A percentile compares a stretch with the other conserved stretches of the same genome.
These are phyloP conservation scores for Cenchrus fungigraminus DNA, from an alignment of 176 grass and related monocot species.

Conservation along the genomic window DNA sequence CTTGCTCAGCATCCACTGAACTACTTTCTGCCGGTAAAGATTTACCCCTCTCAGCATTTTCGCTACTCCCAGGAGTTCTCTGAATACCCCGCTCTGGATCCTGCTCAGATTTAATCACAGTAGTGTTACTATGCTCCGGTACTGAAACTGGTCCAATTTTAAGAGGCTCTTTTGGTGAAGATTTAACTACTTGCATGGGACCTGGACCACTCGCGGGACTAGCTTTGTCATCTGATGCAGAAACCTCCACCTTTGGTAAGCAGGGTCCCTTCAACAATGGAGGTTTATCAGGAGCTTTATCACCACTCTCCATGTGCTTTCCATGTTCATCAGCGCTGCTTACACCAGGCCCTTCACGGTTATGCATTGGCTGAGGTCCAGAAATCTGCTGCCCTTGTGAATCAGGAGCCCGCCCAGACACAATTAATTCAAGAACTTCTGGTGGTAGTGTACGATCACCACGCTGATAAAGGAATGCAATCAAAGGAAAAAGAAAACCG, in stretches of 20 bases:
- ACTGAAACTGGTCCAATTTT: slow-evolving; percentile 56
- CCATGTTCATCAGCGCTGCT: slow-evolving; percentile 51
- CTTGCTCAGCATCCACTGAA: slow-evolving; percentile 59
- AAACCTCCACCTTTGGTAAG: slow-evolving; percentile 74
- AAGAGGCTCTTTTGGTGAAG: slow-evolving; percentile 67
- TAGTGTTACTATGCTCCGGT: slow-evolving; percentile 49
- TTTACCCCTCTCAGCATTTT: slow-evolving; percentile 79
- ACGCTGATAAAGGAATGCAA: slow-evolving; percentile 44
- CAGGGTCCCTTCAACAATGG: slow-evolving; percentile 42
- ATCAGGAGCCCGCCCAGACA: slow-evolving; percentile 48
- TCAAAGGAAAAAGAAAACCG: slow-evolving; percentile 31
- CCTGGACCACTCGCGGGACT: slow-evolving; percentile 40
- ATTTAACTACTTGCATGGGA: slow-evolving; percentile 48
- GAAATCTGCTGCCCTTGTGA: slow-evolving; percentile 54
- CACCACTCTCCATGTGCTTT: slow-evolving; percentile 54
- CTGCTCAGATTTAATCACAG: slow-evolving; percentile 86
- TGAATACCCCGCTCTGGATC: slow-evolving; percentile 70
- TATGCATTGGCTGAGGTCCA: slow-evolving; percentile 38
- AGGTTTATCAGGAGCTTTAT: slow-evolving; percentile 55
- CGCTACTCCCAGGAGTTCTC: slow-evolving; percentile 61
- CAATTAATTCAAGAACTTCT: slow-evolving; percentile 94
- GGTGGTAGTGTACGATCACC: slow-evolving; percentile 79
- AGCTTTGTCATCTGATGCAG: slow-evolving; percentile 67
- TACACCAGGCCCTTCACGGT: slow-evolving; percentile 37
- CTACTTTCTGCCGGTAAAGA: slow-evolving; percentile 66